These are phyloP conservation scores for Centaurea solstitialis DNA, from an alignment of 129 eudicot species.

Conservation along the genomic window DNA sequence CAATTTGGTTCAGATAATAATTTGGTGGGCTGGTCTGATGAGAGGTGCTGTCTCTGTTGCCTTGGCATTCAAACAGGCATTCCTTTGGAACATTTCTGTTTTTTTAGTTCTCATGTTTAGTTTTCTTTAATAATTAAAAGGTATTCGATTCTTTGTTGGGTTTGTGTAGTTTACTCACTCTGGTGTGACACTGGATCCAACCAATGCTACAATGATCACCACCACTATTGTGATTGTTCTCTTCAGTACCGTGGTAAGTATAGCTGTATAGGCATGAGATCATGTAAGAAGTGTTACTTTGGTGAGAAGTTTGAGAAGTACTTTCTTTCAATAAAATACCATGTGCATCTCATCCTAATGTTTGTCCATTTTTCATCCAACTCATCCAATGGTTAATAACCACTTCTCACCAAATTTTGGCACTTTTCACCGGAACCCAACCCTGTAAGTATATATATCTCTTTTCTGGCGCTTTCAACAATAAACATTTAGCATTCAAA, in stretches of 20 bases:
- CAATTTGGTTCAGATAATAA: conserved; percentile 48
- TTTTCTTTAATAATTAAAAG: neutral
- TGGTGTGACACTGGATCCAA: conserved; percentile 70
- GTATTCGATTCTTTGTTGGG: neutral
- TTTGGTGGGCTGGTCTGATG: conserved; percentile 99
- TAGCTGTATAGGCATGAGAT: too few relatives aligned
- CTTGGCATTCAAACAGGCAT: conserved; percentile 92
- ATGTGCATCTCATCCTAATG: too few relatives aligned
- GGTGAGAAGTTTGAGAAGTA: too few relatives aligned
- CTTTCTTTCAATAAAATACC: too few relatives aligned
- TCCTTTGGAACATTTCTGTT: neutral
- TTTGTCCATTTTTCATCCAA: too few relatives aligned
- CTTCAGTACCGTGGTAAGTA: conserved; percentile 75
- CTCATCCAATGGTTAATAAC: too few relatives aligned
- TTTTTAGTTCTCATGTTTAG: neutral
- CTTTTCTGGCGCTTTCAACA: neutral
- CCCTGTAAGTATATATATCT: neutral
- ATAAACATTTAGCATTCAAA: neutral
- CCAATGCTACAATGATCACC: conserved; percentile 80
- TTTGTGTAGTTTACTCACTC: conserved; percentile 70
- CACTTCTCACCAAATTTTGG: too few relatives aligned
- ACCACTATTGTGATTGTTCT: conserved; percentile 76
- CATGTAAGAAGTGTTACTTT: too few relatives aligned
- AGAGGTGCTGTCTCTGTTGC: conserved; percentile 96
- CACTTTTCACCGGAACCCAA: too few relatives aligned